phyloP scores from a whole-genome alignment of 2,329 filamentous ascomycete species.

The Neonectria hederae region DNA sequence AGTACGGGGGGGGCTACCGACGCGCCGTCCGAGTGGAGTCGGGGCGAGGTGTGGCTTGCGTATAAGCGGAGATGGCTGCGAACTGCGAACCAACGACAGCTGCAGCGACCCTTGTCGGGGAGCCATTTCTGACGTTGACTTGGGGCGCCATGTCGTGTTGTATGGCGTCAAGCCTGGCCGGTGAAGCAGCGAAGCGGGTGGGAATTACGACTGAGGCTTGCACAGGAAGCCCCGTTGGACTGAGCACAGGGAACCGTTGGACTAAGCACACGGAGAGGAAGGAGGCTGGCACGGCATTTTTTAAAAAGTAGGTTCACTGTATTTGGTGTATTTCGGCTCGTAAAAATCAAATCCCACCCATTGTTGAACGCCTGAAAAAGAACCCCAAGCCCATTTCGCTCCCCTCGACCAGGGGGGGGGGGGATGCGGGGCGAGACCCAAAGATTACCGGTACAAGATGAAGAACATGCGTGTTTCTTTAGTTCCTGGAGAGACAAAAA shows the following conservation, averaged over 20 bases:
- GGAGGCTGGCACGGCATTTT: no score
- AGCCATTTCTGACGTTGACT: background rate
- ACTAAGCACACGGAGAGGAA: background rate
- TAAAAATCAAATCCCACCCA: background rate
- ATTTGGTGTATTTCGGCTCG: background rate
- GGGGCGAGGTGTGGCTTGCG: background rate
- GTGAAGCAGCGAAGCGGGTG: background rate
- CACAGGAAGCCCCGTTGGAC: no score
- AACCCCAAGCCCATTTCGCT: slow-evolving; percentile 2
- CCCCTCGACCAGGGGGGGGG: background rate
- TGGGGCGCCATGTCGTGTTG: background rate
- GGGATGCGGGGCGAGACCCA: no score
- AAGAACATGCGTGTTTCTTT: slow-evolving; percentile 14
- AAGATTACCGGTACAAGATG: slow-evolving; percentile 3
- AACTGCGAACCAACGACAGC: background rate
- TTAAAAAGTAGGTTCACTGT: background rate
- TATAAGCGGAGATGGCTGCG: background rate
- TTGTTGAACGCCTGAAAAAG: background rate
- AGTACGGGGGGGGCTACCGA: no score
- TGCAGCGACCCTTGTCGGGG: background rate
- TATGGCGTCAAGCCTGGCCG: background rate
- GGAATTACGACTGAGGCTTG: background rate
- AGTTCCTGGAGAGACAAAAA: slow-evolving; percentile 38
- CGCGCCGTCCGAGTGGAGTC: background rate
- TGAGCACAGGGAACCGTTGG: no score